Evolutionary conservation across 306 rosid genomes (phyloP).

Genomic region (Prunus davidiana): DNA sequence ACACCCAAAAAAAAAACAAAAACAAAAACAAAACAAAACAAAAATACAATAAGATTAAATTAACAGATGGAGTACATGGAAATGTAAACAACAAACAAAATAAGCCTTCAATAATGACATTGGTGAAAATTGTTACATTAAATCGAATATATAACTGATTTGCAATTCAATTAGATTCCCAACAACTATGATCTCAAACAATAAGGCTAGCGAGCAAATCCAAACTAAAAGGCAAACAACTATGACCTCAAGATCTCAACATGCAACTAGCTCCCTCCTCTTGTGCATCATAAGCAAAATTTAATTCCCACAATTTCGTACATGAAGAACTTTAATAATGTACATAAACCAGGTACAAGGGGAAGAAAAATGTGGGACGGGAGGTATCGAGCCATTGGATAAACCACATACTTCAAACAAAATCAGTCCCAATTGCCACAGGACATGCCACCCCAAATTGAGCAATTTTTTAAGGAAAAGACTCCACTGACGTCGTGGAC

Average conservation of each 20-base stretch:
- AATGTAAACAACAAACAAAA: background rate
- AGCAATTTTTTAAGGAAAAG: constrained; percentile 29
- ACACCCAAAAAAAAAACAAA: too few relatives aligned
- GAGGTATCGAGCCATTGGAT: constrained; percentile 41
- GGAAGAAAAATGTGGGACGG: constrained; percentile 15
- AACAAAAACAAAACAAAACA: too few relatives aligned
- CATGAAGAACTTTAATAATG: constrained; percentile 54
- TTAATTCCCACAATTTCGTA: constrained; percentile 54
- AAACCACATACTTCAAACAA: constrained; percentile 32
- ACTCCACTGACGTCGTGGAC: constrained; percentile 29
- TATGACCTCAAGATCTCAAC: constrained; percentile 44
- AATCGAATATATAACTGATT: constrained; percentile 35
- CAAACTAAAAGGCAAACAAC: constrained; percentile 19
- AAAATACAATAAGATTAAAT: background rate
- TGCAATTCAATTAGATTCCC: constrained; percentile 29
- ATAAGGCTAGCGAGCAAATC: constrained; percentile 31
- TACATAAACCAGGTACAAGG: constrained; percentile 56
- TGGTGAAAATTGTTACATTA: constrained; percentile 38
- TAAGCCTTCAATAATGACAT: background rate
- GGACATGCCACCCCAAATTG: constrained; percentile 32
- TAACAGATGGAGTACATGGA: background rate
- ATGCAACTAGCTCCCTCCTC: constrained; percentile 39
- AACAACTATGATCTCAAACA: constrained; percentile 40
- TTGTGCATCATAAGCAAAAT: constrained; percentile 54
- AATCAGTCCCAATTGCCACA: constrained; percentile 38